These are phyloP conservation scores for Penicillium ochrochloron DNA, from an alignment of 495 filamentous ascomycete genomes.

Conservation along the genomic window DNA sequence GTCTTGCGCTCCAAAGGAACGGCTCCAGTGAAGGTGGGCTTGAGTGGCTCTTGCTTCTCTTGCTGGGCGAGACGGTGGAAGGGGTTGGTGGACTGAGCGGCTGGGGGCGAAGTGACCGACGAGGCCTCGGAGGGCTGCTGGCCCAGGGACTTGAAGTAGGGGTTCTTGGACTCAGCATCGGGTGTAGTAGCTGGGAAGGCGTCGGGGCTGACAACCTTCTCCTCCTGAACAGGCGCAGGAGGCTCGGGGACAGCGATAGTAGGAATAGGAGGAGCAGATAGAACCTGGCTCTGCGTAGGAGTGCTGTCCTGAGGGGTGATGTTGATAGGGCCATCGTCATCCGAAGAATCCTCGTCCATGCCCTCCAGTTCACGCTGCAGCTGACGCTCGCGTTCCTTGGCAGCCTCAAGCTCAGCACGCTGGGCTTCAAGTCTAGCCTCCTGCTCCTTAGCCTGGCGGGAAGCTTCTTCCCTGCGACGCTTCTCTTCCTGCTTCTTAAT, in stretches of 20 bases:
- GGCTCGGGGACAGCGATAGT: slow-evolving; percentile 35
- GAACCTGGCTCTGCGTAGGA: slow-evolving; percentile 69
- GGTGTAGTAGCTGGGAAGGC: slow-evolving; percentile 31
- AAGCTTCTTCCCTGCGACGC: slow-evolving; percentile 82
- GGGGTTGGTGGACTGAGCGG: slow-evolving; percentile 80
- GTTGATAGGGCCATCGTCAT: slow-evolving; percentile 83
- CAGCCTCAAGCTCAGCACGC: slow-evolving; percentile 89
- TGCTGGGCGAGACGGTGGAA: slow-evolving; percentile 83
- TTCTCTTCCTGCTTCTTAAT: slow-evolving; percentile 98
- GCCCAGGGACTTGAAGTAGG: slow-evolving; percentile 74
- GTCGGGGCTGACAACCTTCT: slow-evolving; percentile 29
- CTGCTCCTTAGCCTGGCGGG: slow-evolving; percentile 85
- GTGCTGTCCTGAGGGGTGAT: slow-evolving; percentile 84
- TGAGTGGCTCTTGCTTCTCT: slow-evolving; percentile 51
- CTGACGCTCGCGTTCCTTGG: slow-evolving; percentile 84
- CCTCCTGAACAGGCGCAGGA: slow-evolving; percentile 49
- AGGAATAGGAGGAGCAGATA: slow-evolving; percentile 41
- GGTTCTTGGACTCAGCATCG: slow-evolving; percentile 61
- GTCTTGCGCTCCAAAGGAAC: slow-evolving; percentile 52
- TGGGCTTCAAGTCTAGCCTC: slow-evolving; percentile 83
- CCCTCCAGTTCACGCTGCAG: slow-evolving; percentile 85
- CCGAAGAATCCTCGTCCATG: slow-evolving; percentile 79
- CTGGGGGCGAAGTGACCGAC: slow-evolving; percentile 25
- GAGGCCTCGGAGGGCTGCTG: slow-evolving; percentile 44
- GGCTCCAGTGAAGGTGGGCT: slow-evolving; percentile 41